Evolutionary conservation across 768 basidiomycete genomes (phyloP), one percentile per base, ranked within the genome.

Genomic region (Crassisporium funariophilum): DNA sequence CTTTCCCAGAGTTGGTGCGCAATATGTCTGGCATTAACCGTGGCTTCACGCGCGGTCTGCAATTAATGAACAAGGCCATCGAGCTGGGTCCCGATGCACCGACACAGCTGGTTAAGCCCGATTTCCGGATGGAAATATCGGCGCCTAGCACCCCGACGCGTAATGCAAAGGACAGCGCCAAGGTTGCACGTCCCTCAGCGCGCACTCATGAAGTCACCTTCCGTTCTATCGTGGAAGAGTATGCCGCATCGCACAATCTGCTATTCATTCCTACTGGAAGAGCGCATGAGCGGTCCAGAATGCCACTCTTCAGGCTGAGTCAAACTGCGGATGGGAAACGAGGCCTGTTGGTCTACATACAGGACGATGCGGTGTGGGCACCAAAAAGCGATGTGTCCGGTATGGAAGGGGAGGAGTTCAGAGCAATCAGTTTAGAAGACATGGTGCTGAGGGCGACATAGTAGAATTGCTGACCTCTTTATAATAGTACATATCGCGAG

Each of bases 281-380:
- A 39, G 87, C 83, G 11, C 91, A 98, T 58, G 86, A 87, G 56
- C 75, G 71, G 36, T 92, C 93, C 13, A 81, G 95, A 45, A 89
- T 95, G 84, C 92, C 92, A 5, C 65, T 98, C 40, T 98, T 85
- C 74, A 81, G 86, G 40, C 84, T 98, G 10, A 89, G 91, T 46
- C 72, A 72, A 42, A 83, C 77, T 16, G 81, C 81, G 11, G 91
- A 91, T 63, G 94, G 92, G 9, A 86, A 84, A 58, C 88, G 91
- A 7, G 95, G 95, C 0, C 60, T 98, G 34, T 71, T 92, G 56
- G 85, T 97, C 17, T 99, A 95, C 68, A 79, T 98, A 34, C 72
- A 83, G 54, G 94, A 97, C 57, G 94, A 97, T 68, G 95, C 94
- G 1, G 91, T 98, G 11, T 98, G 95, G 88, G 86, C 88, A 2